These are phyloP conservation scores for Phytopythium montanum DNA, from an alignment of 352 stramenopile genomes.

Conservation along the genomic window DNA sequence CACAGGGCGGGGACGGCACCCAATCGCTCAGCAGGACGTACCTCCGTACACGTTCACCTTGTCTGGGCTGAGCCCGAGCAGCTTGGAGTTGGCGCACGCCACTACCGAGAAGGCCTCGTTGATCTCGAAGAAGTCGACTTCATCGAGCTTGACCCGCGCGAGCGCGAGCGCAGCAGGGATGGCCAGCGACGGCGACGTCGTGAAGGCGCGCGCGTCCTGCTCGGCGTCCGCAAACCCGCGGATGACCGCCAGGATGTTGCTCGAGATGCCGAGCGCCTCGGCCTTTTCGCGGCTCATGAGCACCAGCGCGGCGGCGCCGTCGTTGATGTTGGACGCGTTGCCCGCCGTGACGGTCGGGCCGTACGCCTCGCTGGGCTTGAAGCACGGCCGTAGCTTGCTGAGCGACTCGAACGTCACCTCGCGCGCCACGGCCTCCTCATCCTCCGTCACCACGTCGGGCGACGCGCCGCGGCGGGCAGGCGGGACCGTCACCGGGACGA, in stretches of 20 bases:
- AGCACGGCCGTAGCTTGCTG: conserved; percentile 83
- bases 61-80: conserved; percentile 83
- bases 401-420: conserved; percentile 88
- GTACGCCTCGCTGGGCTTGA: conserved; percentile 63
- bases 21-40: conserved; percentile 13
- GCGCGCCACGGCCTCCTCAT: conserved; percentile 87
- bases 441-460: conserved; percentile 37
- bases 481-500: conserved; percentile 81
- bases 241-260: conserved; percentile 61
- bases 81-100: conserved; percentile 89
- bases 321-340: conserved; percentile 95
- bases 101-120: conserved; percentile 98
- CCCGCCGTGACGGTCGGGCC: conserved; percentile 92
- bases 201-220: conserved; percentile 91
- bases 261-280: conserved; percentile 47
- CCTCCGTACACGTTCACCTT: conserved; percentile 96
- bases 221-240: conserved; percentile 63
- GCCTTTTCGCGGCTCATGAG: conserved; percentile 89
- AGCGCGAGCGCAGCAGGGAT: conserved; percentile 84
- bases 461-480: conserved; percentile 22
- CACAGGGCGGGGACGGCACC: no score
- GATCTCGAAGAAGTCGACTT: conserved; percentile 97
- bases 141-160: conserved; percentile 68
- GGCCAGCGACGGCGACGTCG: conserved; percentile 89
- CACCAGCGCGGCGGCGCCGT: conserved; percentile 93